Percentiles rank a stretch among this genome's conserved stretches.
Conservation (phyloP, 108 stramenopile species). For the Conticribra guillardii region DNA sequence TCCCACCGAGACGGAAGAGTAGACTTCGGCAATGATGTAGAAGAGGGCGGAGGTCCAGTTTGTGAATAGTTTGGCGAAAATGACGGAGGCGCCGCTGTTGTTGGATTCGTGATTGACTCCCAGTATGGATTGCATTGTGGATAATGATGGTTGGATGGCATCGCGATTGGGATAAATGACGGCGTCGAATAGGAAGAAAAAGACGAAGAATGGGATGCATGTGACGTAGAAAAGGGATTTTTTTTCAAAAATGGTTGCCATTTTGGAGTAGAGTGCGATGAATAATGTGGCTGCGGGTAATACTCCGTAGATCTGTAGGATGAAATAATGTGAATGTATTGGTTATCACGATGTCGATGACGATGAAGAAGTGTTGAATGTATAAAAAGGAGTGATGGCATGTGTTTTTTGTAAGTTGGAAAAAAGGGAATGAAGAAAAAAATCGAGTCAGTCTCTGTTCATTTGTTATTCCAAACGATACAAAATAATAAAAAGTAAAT, state of each 20-base stretch:
- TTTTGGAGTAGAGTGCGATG: slow-evolving; percentile 90
- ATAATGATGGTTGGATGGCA: slow-evolving; percentile 81
- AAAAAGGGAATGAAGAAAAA: too few species aligned
- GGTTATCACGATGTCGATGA: not conserved
- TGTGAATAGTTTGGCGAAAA: slow-evolving; percentile 82
- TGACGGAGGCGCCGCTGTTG: slow-evolving; percentile 64
- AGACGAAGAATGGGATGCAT: slow-evolving; percentile 92
- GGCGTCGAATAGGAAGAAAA: slow-evolving; percentile 87
- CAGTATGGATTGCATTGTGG: slow-evolving; percentile 56
- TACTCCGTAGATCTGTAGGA: slow-evolving; percentile 89
- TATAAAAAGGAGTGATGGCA: too few species aligned
- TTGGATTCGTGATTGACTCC: slow-evolving; percentile 25
- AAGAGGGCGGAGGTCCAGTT: slow-evolving; percentile 95
- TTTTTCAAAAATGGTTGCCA: slow-evolving; percentile 82
- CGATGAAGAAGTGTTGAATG: too few species aligned
- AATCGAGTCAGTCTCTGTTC: too few species aligned
- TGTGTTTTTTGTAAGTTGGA: too few species aligned
- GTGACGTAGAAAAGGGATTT: slow-evolving; percentile 89
- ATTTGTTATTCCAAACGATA: too few species aligned
- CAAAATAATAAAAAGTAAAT: too few species aligned
- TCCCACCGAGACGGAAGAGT: slow-evolving; percentile 94
- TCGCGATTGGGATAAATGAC: slow-evolving; percentile 87
- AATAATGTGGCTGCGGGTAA: slow-evolving; percentile 82
- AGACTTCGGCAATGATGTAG: slow-evolving; percentile 93
- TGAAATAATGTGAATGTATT: slow-evolving; percentile 10